These are phyloP conservation scores for Hypholoma fasciculare DNA, from an alignment of 768 basidiomycete species.

Conservation along the genomic window DNA sequence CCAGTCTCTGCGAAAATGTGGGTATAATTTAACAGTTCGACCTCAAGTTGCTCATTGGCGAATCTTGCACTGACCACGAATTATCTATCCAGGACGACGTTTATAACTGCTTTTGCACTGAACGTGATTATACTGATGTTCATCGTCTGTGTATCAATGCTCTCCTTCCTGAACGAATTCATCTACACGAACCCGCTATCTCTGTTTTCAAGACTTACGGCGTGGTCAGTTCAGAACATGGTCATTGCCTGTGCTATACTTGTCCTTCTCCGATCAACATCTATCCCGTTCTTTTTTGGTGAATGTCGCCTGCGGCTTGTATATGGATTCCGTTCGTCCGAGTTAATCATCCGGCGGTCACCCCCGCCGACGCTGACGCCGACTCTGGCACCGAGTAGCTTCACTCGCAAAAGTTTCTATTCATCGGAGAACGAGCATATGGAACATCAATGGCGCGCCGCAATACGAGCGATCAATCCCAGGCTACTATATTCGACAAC, in stretches of 20 bases:
- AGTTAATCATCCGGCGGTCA: constrained; percentile 29
- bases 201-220: constrained; percentile 16
- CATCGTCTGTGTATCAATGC: constrained; percentile 18
- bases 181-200: background rate
- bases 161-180: constrained; percentile 6
- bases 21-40: background rate
- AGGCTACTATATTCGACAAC: constrained; percentile 26
- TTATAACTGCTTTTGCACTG: constrained; percentile 14
- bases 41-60: background rate
- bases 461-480: constrained; percentile 27
- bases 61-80: background rate
- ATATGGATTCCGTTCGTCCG: constrained; percentile 29
- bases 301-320: constrained; percentile 31
- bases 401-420: background rate
- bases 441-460: constrained; percentile 25
- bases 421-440: constrained; percentile 17
- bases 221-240: constrained; percentile 27
- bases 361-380: constrained; percentile 14
- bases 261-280: constrained; percentile 27
- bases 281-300: constrained; percentile 31
- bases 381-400: background rate
- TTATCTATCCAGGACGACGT: background rate
- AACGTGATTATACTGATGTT: constrained; percentile 23
- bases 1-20: constrained; percentile 22
- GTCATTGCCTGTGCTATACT: constrained; percentile 25